Percentiles rank a stretch among this genome's conserved stretches.
phyloP scores from a whole-genome alignment of 805 yeast species.

The Pichia eremophila region DNA sequence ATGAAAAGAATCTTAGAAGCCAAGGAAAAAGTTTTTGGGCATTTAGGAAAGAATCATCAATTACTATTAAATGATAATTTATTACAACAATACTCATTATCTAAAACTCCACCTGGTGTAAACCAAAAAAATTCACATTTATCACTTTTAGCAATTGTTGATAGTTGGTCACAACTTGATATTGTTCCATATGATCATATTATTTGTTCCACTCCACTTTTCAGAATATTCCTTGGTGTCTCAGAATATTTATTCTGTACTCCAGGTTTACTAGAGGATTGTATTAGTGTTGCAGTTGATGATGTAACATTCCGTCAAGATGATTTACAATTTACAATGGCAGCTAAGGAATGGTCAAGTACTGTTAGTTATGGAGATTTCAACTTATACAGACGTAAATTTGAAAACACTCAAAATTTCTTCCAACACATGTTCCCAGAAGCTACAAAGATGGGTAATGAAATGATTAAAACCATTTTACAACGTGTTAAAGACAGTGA shows the following conservation, averaged over 20 bases:
- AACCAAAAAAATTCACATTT: constrained; percentile 80
- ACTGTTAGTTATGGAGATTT: constrained; percentile 71
- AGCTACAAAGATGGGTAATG: constrained; percentile 83
- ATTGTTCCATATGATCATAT: constrained; percentile 95
- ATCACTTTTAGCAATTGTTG: constrained; percentile 82
- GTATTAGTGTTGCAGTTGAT: constrained; percentile 60
- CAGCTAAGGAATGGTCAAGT: constrained; percentile 83
- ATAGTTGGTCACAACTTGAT: constrained; percentile 79
- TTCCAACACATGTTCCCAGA: constrained; percentile 82
- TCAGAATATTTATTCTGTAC: constrained; percentile 85
- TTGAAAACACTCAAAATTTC: constrained; percentile 73
- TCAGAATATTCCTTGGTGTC: constrained; percentile 88
- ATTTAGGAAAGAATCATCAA: constrained; percentile 44
- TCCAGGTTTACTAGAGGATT: constrained; percentile 72
- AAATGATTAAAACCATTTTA: constrained; percentile 79
- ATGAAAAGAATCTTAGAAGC: constrained; percentile 53
- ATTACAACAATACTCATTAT: constrained; percentile 69
- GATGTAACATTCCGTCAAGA: constrained; percentile 72
- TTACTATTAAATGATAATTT: constrained; percentile 68
- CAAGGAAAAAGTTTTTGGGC: constrained; percentile 66
- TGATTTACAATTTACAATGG: constrained; percentile 85
- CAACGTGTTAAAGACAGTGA: constrained; percentile 23
- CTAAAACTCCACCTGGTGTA: constrained; percentile 59
- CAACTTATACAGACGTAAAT: constrained; percentile 57
- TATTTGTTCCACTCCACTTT: constrained; percentile 90